Percentiles rank a stretch among this genome's conserved stretches.
These are phyloP conservation scores for Themeda triandra DNA, from an alignment of 176 grass and related monocot species.

Conservation along the genomic window DNA sequence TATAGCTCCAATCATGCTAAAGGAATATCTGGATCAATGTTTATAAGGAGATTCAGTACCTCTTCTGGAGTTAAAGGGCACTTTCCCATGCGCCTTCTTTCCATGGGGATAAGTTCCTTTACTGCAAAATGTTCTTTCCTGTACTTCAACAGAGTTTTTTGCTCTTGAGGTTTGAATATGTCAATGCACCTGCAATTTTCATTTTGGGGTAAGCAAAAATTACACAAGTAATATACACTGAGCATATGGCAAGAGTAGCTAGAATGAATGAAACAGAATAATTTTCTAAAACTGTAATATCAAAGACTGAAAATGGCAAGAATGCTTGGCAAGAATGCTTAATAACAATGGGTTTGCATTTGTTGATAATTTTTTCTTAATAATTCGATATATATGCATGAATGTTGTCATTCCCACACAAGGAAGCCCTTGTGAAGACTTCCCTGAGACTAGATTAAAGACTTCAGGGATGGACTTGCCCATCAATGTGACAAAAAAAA, in stretches of 20 bases:
- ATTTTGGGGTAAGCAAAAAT: slow-evolving; percentile 16
- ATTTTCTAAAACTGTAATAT: neutral
- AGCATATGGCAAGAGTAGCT: neutral
- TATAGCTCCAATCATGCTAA: neutral
- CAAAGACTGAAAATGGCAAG: neutral
- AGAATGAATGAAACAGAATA: neutral
- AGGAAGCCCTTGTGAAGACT: neutral
- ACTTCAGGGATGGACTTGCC: neutral
- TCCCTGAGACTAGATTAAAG: neutral
- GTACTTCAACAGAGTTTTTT: slow-evolving; percentile 90
- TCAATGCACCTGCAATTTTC: slow-evolving; percentile 69
- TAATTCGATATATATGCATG: slow-evolving; percentile 9
- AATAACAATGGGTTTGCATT: neutral
- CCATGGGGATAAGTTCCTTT: slow-evolving; percentile 66
- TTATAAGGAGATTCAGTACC: slow-evolving; percentile 44
- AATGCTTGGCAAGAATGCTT: neutral
- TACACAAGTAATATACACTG: neutral
- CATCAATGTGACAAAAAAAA: neutral
- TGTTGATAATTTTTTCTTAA: neutral
- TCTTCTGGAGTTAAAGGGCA: slow-evolving; percentile 99
- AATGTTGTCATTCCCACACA: neutral
- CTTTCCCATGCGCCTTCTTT: slow-evolving; percentile 82
- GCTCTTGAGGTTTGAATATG: slow-evolving; percentile 80
- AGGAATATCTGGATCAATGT: slow-evolving; percentile 15
- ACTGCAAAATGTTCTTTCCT: slow-evolving; percentile 71